Base-by-base conservation (phyloP, 441 rosid species). In the Hura crepitans region DNA sequence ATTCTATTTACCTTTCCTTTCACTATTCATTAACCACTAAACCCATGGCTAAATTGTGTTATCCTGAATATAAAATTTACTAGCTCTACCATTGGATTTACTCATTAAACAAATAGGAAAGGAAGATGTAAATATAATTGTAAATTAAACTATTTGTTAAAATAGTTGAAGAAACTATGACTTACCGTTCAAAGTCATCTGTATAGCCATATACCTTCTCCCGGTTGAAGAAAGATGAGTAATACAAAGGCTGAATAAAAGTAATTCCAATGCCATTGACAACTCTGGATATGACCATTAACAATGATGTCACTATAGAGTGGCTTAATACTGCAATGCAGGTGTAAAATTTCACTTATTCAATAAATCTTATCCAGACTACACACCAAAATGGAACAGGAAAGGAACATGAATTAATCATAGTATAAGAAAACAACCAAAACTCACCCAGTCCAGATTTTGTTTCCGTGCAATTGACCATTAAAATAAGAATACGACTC, bases 371-470 rank as follows among this genome's bases (percentile, higher is more conserved):
- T 67, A 43, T 27, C 28, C 33, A 49, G 6, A 50, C 17, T 30
- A 37, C 28, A 23, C 15, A 60, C 66, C 46, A 46, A 69, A 75
- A 59, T 35, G 62, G 50, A 60, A 59, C 70, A 28, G 57, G 54
- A 69, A 61, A n/a, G 27, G 50, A 74, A 63, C 33, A 28, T 27
- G 70, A 68, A 9, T 23, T 35, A 68, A 63, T 14, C 61, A 72
- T 33, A 56, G 64, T 72, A 22, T 12, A 43, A 59, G 27, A 35
- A 66, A 39, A 65, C 22, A 54, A 61, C 25, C 31, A 56, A 60
- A 62, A 73, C 93, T 81, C 71, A 91, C 97, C 97, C 96, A 43
- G 85, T 89, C 97, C 97, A 91, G 64, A 91, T 87, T 77, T 71
- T 85, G 80, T 91, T 91, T 66, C 84, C 88, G 79, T 87, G 90